Evolutionary conservation across 2,329 filamentous ascomycete genomes (phyloP).

Genomic region (Chaetoscypha palmicola): DNA sequence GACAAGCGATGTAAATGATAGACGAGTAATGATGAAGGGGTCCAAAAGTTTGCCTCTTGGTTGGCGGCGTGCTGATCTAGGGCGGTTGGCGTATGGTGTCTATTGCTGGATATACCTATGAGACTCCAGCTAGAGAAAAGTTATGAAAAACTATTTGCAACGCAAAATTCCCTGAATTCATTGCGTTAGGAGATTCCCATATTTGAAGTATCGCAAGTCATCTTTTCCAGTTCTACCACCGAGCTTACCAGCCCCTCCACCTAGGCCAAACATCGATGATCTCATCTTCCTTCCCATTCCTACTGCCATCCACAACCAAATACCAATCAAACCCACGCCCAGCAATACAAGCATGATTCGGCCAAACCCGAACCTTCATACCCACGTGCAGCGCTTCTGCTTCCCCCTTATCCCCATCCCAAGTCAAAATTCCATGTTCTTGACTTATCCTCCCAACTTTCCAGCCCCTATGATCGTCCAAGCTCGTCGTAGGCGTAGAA

Average conservation of each 20-base stretch:
- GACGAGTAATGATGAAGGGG: constrained; percentile 4
- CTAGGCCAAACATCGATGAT: constrained; percentile 71
- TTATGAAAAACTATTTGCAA: neutral
- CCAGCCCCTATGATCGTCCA: constrained; percentile 47
- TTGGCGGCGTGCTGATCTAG: constrained; percentile 11
- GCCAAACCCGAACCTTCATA: constrained; percentile 64
- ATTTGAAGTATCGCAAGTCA: too few relatives aligned
- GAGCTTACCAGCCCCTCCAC: constrained; percentile 58
- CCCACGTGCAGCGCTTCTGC: constrained; percentile 50
- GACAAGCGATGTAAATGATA: constrained; percentile 90
- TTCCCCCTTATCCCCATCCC: constrained; percentile 41
- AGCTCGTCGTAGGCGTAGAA: constrained; percentile 31
- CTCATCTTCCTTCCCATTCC: constrained; percentile 45
- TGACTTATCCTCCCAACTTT: constrained; percentile 66
- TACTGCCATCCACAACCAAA: constrained; percentile 60
- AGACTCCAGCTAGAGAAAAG: constrained; percentile 5
- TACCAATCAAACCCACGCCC: constrained; percentile 67
- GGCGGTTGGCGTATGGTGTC: constrained; percentile 22
- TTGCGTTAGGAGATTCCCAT: too few relatives aligned
- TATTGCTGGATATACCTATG: constrained; percentile 13
- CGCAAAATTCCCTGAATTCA: too few relatives aligned
- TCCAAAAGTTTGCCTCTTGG: constrained; percentile 8
- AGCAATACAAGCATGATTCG: constrained; percentile 75
- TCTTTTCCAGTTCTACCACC: too few relatives aligned
- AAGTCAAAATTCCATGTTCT: constrained; percentile 68